Evolutionary conservation across 371 early-diverging fungal species (phyloP).

Genomic region (Mucor irregularis): DNA sequence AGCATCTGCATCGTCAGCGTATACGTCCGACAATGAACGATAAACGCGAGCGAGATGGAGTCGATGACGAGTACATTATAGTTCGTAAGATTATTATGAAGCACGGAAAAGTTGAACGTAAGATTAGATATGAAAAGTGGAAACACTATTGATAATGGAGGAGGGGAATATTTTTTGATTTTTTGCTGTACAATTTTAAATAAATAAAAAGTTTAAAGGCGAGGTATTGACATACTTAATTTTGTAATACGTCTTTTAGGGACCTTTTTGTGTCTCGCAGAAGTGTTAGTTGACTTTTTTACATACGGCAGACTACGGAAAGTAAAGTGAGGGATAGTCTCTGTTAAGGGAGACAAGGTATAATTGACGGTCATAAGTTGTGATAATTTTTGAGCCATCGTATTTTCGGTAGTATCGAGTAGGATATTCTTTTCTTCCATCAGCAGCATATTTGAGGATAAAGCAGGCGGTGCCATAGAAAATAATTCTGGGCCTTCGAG

Average conservation of each 20-base stretch:
- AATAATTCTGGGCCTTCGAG: conserved; percentile 23
- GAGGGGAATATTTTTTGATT: not conserved
- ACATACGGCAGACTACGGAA: conserved; percentile 67
- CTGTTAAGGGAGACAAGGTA: conserved; percentile 83
- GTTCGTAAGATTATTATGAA: conserved; percentile 8
- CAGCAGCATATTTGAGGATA: conserved; percentile 2
- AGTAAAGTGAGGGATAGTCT: conserved; percentile 72
- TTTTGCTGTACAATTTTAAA: not conserved
- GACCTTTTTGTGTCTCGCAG: conserved; percentile 33
- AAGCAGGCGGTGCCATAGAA: not conserved
- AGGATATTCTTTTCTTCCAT: conserved; percentile 20
- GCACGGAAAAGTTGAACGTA: conserved; percentile 17
- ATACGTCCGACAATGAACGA: conserved; percentile 10
- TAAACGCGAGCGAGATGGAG: not conserved
- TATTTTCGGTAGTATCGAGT: conserved; percentile 65
- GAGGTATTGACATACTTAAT: conserved; percentile 17
- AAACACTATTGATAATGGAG: too few relatives aligned
- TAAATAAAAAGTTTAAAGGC: conserved; percentile 15
- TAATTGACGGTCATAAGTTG: conserved; percentile 78
- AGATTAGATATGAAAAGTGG: too few relatives aligned
- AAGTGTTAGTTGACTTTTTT: conserved; percentile 10
- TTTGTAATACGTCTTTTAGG: conserved; percentile 46
- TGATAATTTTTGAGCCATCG: conserved; percentile 80
- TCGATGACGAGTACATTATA: conserved; percentile 20
- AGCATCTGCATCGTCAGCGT: conserved; percentile 35